Evolutionary conservation across 306 rosid species (phyloP).

Genomic region (Bauhinia variegata): DNA sequence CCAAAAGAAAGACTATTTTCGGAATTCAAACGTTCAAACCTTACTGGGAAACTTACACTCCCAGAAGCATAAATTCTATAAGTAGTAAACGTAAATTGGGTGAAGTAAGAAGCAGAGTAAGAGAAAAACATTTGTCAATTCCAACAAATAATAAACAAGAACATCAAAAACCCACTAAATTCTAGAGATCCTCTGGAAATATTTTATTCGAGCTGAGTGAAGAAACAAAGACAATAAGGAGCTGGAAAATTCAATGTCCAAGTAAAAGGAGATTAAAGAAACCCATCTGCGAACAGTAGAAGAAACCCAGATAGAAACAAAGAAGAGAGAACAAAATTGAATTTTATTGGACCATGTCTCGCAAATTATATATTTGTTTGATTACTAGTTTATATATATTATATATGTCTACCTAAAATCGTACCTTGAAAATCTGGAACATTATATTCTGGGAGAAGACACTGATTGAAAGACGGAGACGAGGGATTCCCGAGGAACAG

Average conservation of each 20-base stretch:
- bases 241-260: constrained; percentile 45
- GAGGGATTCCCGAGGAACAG: constrained; percentile 66
- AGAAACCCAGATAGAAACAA: constrained; percentile 26
- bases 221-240: background rate
- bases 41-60: constrained; percentile 40
- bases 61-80: constrained; percentile 40
- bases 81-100: constrained; percentile 39
- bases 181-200: constrained; percentile 28
- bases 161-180: constrained; percentile 32
- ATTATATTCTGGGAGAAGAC: constrained; percentile 60
- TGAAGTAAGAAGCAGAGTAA: constrained; percentile 17
- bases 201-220: constrained; percentile 9
- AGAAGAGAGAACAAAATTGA: constrained; percentile 33
- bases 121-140: constrained; percentile 33
- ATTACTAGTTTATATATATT: no score
- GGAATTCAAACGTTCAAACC: constrained; percentile 43
- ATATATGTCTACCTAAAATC: no score
- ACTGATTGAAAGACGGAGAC: constrained; percentile 55
- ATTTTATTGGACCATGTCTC: constrained; percentile 8
- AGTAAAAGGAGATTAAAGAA: constrained; percentile 35
- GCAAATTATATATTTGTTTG: no score
- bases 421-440: constrained; percentile 93
- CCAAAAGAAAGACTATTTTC: constrained; percentile 29
- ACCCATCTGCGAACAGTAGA: constrained; percentile 8
- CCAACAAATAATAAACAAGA: constrained; percentile 3